Percentiles rank a stretch among this genome's conserved stretches.
Conservation (phyloP, 2,329 filamentous ascomycete genomes). For the Botryotinia globosa region DNA sequence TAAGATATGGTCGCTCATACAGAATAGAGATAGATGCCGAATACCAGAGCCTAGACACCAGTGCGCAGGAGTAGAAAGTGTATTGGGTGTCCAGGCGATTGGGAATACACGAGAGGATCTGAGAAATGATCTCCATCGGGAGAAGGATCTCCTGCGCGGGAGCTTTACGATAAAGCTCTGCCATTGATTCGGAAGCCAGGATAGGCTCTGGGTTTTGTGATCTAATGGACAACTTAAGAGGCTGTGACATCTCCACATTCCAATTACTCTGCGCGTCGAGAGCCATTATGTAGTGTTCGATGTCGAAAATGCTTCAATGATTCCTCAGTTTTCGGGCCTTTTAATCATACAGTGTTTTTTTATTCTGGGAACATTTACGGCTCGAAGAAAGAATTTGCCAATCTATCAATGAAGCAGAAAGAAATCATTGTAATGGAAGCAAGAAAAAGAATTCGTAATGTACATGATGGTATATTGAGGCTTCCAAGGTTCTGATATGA, state of each 20-base stretch:
- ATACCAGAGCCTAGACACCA: constrained; percentile 38
- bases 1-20: constrained; percentile 35
- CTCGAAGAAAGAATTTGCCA: neutral
- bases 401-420: neutral
- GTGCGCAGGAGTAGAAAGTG: constrained; percentile 34
- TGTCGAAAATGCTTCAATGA: neutral
- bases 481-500: neutral
- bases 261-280: constrained; percentile 38
- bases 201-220: neutral
- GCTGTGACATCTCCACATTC: constrained; percentile 37
- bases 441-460: neutral
- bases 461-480: neutral
- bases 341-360: neutral
- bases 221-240: constrained; percentile 25
- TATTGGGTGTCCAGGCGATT: constrained; percentile 25
- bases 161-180: constrained; percentile 3
- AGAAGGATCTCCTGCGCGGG: constrained; percentile 32
- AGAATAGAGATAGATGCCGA: constrained; percentile 31
- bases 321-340: neutral
- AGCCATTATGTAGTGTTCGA: constrained; percentile 26
- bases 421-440: neutral
- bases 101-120: constrained; percentile 37
- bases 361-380: neutral
- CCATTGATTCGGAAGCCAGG: neutral
- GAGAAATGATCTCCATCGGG: constrained; percentile 37